Evolutionary conservation across 179 eudicot genomes (phyloP).

Genomic region (Patellifolia procumbens): DNA sequence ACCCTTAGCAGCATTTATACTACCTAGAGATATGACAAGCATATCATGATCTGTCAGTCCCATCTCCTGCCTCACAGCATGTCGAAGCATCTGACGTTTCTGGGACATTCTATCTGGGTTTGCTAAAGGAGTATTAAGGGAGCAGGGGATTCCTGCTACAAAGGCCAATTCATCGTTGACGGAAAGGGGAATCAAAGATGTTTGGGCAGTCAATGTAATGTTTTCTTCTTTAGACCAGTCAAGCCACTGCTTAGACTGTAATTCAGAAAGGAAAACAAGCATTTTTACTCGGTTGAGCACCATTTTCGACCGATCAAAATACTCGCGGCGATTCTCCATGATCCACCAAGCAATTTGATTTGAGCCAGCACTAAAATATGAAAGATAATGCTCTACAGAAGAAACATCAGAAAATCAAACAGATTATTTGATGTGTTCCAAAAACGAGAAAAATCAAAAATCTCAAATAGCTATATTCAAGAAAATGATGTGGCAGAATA

Average conservation of each 20-base stretch:
- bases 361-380: slow-evolving; percentile 69
- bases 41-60: slow-evolving; percentile 81
- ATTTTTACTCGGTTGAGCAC: slow-evolving; percentile 79
- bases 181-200: slow-evolving; percentile 74
- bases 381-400: slow-evolving; percentile 65
- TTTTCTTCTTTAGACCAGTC: slow-evolving; percentile 89
- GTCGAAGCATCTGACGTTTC: slow-evolving; percentile 59
- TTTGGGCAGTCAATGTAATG: slow-evolving; percentile 54
- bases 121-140: slow-evolving; percentile 79
- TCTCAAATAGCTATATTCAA: background rate
- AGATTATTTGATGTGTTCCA: background rate
- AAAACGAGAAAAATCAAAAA: background rate
- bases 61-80: slow-evolving; percentile 81
- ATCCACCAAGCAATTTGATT: slow-evolving; percentile 97
- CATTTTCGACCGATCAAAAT: slow-evolving; percentile 82
- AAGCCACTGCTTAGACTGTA: slow-evolving; percentile 88
- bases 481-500: background rate
- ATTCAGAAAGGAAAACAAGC: slow-evolving; percentile 82
- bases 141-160: slow-evolving; percentile 82
- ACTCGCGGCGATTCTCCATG: slow-evolving; percentile 97
- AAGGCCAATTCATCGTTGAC: slow-evolving; percentile 95
- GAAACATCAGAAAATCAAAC: background rate
- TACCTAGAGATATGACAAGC: slow-evolving; percentile 85
- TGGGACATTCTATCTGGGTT: slow-evolving; percentile 75
- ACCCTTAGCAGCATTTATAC: slow-evolving; percentile 94